phyloP scores from a whole-genome alignment of 108 stramenopile genomes.

The Skeletonema tropicum region DNA sequence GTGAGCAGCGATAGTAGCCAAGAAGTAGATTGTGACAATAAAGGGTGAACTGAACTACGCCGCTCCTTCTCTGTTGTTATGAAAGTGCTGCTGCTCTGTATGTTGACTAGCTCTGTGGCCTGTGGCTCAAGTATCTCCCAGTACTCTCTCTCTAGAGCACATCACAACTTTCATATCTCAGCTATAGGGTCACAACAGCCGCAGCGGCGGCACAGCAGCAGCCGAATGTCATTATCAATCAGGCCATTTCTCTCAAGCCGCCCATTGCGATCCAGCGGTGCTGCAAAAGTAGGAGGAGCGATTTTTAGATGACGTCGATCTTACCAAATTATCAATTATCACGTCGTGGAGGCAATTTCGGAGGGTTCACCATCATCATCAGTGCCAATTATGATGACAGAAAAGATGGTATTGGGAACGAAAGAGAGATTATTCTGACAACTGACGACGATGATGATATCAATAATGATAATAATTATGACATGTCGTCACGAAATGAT shows the following conservation, averaged over 20 bases:
- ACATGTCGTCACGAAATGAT: not conserved
- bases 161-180: too few species aligned
- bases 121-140: too few species aligned
- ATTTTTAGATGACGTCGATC: not conserved
- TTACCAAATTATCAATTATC: not conserved
- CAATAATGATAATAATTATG: not conserved
- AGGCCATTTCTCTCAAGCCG: constrained; percentile 14
- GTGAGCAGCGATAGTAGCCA: too few species aligned
- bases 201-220: constrained; percentile 11
- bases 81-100: too few species aligned
- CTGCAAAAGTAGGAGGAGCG: constrained; percentile 7
- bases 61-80: too few species aligned
- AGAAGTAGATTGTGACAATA: too few species aligned
- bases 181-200: too few species aligned
- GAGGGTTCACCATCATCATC: not conserved
- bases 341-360: not conserved
- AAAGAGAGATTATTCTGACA: not conserved
- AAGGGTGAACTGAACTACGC: too few species aligned
- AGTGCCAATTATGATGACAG: not conserved
- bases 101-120: too few species aligned
- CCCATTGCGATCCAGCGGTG: constrained; percentile 11
- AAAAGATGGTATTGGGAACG: not conserved
- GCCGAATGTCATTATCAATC: constrained; percentile 14
- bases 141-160: too few species aligned
- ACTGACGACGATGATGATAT: not conserved